Evolutionary conservation across 352 stramenopile species (phyloP), one percentile per base, ranked within the genome.

Genomic region (Phytopythium sindhum): DNA sequence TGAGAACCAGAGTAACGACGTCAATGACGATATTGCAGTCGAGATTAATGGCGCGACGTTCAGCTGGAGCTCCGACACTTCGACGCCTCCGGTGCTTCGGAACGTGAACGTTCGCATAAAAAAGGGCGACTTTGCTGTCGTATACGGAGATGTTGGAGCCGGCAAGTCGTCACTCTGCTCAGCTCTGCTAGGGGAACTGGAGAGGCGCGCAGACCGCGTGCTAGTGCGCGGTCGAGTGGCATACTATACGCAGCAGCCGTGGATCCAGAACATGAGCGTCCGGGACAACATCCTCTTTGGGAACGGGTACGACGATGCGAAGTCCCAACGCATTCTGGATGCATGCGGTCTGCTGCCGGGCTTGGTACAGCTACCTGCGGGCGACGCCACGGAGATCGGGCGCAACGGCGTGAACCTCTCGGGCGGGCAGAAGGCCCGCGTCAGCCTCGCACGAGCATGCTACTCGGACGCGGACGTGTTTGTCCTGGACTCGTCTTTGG

Each of bases 321-420:
- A 63, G 56, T 89, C 86, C 53, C 48, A 63, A 19, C 57, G 50
- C 6, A 77, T 82, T 7, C 39, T 95, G 9, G 57, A 76, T 42
- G 75, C 71, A 8, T 97, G 91, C 66, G 78, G 74, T 8, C 69
- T 98, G 6, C 39, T 81, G 0, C 78, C 84, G 41, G 94, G 98
- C 65, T 66, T 98, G 24, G 71, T 70, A 9, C 66, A 95, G n/a
- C 75, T 98, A n/a, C 80, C 89, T 1, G 74, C 51, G 31, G 91
- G 93, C 15, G 94, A 99, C 67, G 11, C 62, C 53, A 98, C 92
- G 8, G 93, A 98, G 72, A 98, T 98, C 59, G 96, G 93, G n/a
- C 89, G 98, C 70, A 96, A 95, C 60, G 96, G 95, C 2, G 84
- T 99, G 7, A 98, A 95, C 58, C 70, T 99, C 14, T 96, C 72